Base-by-base conservation (phyloP, 768 basidiomycete genomes). In the Leccinum uliginosum region DNA sequence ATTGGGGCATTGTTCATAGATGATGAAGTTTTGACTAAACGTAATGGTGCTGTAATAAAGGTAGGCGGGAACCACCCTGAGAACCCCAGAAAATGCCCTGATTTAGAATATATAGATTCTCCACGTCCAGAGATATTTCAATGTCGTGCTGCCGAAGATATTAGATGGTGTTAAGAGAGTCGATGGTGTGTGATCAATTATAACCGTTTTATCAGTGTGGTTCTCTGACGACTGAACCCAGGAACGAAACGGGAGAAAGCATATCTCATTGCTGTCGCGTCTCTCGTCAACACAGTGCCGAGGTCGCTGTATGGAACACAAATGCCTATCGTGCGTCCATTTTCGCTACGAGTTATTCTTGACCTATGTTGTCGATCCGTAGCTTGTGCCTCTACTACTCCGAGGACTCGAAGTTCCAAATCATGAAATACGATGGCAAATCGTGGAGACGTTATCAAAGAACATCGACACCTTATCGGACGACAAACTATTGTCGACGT, bases 311-410 rank as follows among this genome's bases (percentile, higher is more conserved):
- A 92, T 64, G 74, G 78, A 6, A 77, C 84, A 23, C 82, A 91
- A 61, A 80, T 98, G 70, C 70, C 86, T 27, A 70, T 72, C 15
- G 87, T 87, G 55, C 47, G 80, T 68, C 21, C 17, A 51, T 24
- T 4, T 7, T 19, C 6, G 44, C 29, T 50, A 8, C 8, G 17
- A 26, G 27, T 7, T n/a, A n/a, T 24, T 24, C 27, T 34, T 17
- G 14, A 26, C 30, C 9, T 21, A 54, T 14, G 4, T 43, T 15
- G 50, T 51, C 6, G 38, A 43, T 26, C 32, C 17, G n/a, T 63
- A 98, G 95, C 81, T 98, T 12, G 82, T 98, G 62, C 94, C 97
- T 1, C 78, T 98, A 14, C 78, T 99, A 5, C 74, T 99, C 44
- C 89, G 89, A 15, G 89, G 92, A 4, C 81, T 98, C 17, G 85